Base-by-base conservation (phyloP, 352 stramenopile species). In the Blastocystis sp. region DNA sequence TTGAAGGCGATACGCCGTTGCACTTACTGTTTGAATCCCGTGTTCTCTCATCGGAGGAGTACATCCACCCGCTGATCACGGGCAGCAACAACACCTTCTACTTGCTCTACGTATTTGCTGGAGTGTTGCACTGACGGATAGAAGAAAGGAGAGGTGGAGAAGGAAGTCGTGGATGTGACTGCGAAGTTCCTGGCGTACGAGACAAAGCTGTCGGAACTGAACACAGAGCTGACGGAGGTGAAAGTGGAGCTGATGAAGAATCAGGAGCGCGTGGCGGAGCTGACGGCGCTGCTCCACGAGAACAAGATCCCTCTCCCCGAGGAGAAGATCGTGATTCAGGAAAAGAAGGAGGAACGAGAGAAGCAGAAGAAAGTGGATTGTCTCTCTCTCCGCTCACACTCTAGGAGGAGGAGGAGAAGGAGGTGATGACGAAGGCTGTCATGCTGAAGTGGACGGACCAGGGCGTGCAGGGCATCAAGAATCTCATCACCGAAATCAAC, bases 21-120 rank as follows among this genome's bases (percentile, higher is more conserved):
- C 66, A 69, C 26, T 41, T 85, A 13, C 24, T 85, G n/a, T 85
- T 69, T n/a, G 74, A 85, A 50, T 37, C 74, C 1, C 33, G 31
- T 33, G 74, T 67, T 24, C 21, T 85, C 21, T 55, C 74, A 39
- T 24, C 45, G n/a, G 33, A 69, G 10, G 74, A 85, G 21, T 85
- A 69, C 66, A 19, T 85, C 9, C 74, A 85, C 33, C 21, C 41
- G 19, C n/a, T 85, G 19, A 69, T 85, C 4, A 55, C 74, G 13
- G 51, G 39, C 10, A n/a, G 21, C 51, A 85, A 85, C 55, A 85
- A 85, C 37, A 85, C 74, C 12, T 85, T 85, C 55, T 85, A 85
- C 60, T 37, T 85, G 74, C 61, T 69, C 35, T 85, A 59, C 60
- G 74, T 85, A 69, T 45, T 45, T 41, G n/a, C 51, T 50, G 31